Percentiles rank a stretch among this genome's conserved stretches.
These are phyloP conservation scores for Globisporangium splendens DNA, from an alignment of 352 stramenopile species.

Conservation along the genomic window DNA sequence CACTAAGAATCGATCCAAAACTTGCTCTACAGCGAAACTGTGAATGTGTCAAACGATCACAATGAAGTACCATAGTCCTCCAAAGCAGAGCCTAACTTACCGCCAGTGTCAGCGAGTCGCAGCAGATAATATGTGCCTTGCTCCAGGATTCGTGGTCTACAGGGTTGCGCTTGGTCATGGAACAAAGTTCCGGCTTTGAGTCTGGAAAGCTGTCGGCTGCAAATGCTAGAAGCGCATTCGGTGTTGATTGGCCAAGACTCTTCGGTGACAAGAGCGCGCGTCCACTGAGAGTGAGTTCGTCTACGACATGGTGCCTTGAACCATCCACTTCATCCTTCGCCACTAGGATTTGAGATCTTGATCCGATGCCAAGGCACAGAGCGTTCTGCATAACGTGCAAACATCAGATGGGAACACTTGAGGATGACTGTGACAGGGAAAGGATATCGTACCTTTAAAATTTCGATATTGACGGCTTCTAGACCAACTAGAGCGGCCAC, in stretches of 20 bases:
- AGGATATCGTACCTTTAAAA: slow-evolving; percentile 17
- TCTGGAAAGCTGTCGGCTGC: slow-evolving; percentile 1
- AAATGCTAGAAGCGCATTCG: slow-evolving; percentile 4
- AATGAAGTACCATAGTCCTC: background rate
- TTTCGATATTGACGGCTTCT: slow-evolving; percentile 18
- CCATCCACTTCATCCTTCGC: background rate
- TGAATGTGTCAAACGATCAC: background rate
- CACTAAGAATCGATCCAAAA: slow-evolving; percentile 21
- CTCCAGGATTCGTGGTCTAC: slow-evolving; percentile 6
- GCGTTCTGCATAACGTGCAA: slow-evolving; percentile 6
- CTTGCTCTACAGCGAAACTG: slow-evolving; percentile 6
- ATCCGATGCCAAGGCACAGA: slow-evolving; percentile 20
- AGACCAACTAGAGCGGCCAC: slow-evolving; percentile 13
- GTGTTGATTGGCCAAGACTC: background rate
- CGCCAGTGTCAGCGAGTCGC: slow-evolving; percentile 8
- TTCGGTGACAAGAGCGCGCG: slow-evolving; percentile 6
- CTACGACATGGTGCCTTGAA: slow-evolving; percentile 1
- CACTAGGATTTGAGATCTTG: slow-evolving; percentile 7
- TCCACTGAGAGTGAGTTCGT: slow-evolving; percentile 3
- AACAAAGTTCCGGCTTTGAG: slow-evolving; percentile 2
- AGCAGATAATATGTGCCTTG: slow-evolving; percentile 4
- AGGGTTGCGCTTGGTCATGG: background rate
- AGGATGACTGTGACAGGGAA: background rate
- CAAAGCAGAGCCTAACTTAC: slow-evolving; percentile 2
- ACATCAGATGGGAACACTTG: background rate